Evolutionary conservation across 768 basidiomycete species (phyloP), one percentile per base, ranked within the genome.

Genomic region (Zangia roseola): DNA sequence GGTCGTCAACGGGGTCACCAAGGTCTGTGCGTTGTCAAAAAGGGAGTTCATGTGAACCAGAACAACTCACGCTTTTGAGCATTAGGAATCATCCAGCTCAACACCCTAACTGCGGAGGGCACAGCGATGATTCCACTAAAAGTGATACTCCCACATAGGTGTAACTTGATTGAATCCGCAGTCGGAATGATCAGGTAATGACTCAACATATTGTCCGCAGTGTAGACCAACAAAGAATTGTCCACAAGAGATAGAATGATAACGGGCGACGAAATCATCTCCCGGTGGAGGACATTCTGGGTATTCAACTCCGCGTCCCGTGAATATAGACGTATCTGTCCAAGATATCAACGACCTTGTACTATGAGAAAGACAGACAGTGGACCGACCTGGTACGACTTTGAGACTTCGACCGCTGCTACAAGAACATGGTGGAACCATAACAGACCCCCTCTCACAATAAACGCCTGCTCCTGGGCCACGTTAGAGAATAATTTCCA

Each of bases 341-440:
- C 14, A 19, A 40, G 39, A 10, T 16, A 45, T 54, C 28, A 59
- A 13, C 42, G 13, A 24, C 23, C 19, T 4, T 13, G 10, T 6
- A 25, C 33, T 20, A 14, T 43, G 20, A 28, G 24, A 19, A 16
- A 17, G 37, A 21, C 20, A 34, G 31, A 50, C 16, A 10, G 12
- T 23, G 4, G 54, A 71, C 71, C 17, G 38, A 84, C 91, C 79
- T 90, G 87, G 66, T 86, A 83, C 9, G 85, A 82, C 61, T 83
- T 88, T 13, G 83, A 79, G 14, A 84, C 77, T 61, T 97, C 95
- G 20, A 93, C 84, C 2, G 93, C 93, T 28, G 83, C 94, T 49
- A 99, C 82, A 45, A 99, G 75, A 10, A 97, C 89, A 63, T 95
- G 94, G 53, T 95, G 90, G 65, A 97, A 98, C 97, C 97, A 99